Conservation (phyloP, 208 protist species). For the Acanthamoeba divionensis region DNA sequence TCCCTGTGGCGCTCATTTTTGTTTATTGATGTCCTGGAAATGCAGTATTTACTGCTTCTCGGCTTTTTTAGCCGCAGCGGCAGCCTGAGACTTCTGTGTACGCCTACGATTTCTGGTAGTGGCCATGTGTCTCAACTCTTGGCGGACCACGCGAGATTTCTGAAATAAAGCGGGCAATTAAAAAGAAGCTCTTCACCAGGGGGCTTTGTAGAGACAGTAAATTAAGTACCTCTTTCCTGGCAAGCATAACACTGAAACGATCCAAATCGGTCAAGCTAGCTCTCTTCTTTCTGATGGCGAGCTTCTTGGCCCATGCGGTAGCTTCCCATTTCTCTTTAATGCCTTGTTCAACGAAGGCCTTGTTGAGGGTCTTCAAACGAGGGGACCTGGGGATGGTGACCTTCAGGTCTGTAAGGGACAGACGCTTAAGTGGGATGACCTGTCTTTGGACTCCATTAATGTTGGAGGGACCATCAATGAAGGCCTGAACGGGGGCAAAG, state of each 20-base stretch:
- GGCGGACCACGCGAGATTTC: constrained; percentile 11
- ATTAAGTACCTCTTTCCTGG: constrained; percentile 17
- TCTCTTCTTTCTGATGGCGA: constrained; percentile 49
- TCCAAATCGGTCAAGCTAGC: constrained; percentile 64
- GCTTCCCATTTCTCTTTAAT: constrained; percentile 57
- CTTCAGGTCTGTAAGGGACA: constrained; percentile 59
- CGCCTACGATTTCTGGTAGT: background rate
- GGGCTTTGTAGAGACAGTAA: background rate
- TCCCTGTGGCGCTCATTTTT: no score
- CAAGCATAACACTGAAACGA: constrained; percentile 67
- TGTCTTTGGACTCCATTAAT: constrained; percentile 65
- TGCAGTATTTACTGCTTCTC: background rate
- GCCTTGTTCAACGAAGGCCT: constrained; percentile 36
- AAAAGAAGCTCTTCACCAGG: background rate
- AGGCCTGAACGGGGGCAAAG: background rate
- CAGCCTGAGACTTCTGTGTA: background rate
- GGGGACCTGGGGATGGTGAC: constrained; percentile 30
- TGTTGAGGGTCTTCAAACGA: background rate
- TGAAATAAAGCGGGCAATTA: background rate
- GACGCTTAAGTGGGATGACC: constrained; percentile 56
- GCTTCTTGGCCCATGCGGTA: constrained; percentile 58
- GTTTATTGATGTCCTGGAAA: no score
- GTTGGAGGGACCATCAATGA: constrained; percentile 66
- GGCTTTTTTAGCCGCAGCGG: no score
- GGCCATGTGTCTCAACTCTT: constrained; percentile 10